Evolutionary conservation across 208 protist species (phyloP).

Genomic region (Acanthamoeba polyphaga): DNA sequence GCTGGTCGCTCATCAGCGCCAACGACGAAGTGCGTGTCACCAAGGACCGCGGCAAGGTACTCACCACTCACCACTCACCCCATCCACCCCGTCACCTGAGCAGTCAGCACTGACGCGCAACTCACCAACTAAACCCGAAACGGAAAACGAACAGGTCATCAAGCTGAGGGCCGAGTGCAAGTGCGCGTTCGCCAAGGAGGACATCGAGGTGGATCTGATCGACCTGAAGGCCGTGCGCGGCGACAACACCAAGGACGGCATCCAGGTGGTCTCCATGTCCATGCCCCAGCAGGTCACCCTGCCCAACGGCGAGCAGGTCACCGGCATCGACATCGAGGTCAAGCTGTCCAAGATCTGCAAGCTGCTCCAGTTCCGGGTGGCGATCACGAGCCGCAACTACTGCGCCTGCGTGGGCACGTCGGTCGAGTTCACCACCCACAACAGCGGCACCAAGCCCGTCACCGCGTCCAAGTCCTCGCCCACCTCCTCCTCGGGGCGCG

Average conservation of each 20-base stretch:
- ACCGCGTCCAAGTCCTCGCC: slow-evolving; percentile 11
- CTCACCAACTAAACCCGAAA: too few species aligned
- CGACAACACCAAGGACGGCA: slow-evolving; percentile 19
- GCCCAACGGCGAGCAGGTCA: not conserved
- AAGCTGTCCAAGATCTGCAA: slow-evolving; percentile 69
- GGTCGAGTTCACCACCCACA: slow-evolving; percentile 67
- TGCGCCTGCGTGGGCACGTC: slow-evolving; percentile 10
- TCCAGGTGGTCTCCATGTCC: slow-evolving; percentile 50
- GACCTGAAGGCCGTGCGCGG: slow-evolving; percentile 34
- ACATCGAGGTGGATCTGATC: slow-evolving; percentile 57
- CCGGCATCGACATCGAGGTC: slow-evolving; percentile 25
- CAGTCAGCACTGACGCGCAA: too few species aligned
- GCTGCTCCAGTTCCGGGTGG: slow-evolving; percentile 44
- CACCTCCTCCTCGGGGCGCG: not conserved
- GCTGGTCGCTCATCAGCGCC: slow-evolving; percentile 40
- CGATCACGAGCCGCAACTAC: not conserved
- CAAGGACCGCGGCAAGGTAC: slow-evolving; percentile 60
- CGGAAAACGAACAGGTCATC: not conserved
- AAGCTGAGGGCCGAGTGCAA: slow-evolving; percentile 52
- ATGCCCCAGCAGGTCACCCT: not conserved
- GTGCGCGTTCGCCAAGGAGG: slow-evolving; percentile 44
- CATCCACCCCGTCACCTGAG: too few species aligned
- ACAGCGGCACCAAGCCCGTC: slow-evolving; percentile 48
- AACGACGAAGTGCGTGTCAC: slow-evolving; percentile 62
- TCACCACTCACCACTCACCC: not conserved